Conservation (phyloP, 176 grass and related monocot species). For the Ampelocalamus luodianensis region DNA sequence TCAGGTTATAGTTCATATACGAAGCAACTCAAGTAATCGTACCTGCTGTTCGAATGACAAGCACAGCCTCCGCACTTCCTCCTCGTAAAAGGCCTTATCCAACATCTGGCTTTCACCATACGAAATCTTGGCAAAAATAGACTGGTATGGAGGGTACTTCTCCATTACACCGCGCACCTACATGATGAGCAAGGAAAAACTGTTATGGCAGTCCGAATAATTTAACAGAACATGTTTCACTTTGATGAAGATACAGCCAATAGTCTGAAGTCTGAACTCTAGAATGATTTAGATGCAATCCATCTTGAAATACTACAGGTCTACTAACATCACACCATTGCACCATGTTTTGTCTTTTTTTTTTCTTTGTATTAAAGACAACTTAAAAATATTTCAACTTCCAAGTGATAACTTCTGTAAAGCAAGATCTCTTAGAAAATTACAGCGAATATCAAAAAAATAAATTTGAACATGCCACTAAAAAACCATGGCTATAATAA, state of each 20-base stretch:
- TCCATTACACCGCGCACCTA: constrained; percentile 94
- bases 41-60: constrained; percentile 94
- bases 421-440: constrained; percentile 5
- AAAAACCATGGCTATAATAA: neutral
- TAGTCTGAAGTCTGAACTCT: neutral
- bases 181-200: constrained; percentile 22
- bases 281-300: constrained; percentile 1
- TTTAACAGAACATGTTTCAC: neutral
- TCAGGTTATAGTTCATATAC: neutral
- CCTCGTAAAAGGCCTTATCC: constrained; percentile 96
- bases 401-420: neutral
- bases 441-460: neutral
- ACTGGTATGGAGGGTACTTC: constrained; percentile 94
- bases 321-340: neutral
- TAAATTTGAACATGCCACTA: neutral
- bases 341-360: neutral
- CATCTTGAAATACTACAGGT: constrained; percentile 21
- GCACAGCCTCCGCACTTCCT: constrained; percentile 88
- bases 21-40: neutral
- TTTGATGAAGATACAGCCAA: neutral
- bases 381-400: constrained; percentile 7
- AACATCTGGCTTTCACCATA: constrained; percentile 99
- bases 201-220: constrained; percentile 10
- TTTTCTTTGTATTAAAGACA: neutral
- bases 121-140: constrained; percentile 85